Conservation (phyloP, 495 filamentous ascomycete species). For the Aspergillus baeticus region DNA sequence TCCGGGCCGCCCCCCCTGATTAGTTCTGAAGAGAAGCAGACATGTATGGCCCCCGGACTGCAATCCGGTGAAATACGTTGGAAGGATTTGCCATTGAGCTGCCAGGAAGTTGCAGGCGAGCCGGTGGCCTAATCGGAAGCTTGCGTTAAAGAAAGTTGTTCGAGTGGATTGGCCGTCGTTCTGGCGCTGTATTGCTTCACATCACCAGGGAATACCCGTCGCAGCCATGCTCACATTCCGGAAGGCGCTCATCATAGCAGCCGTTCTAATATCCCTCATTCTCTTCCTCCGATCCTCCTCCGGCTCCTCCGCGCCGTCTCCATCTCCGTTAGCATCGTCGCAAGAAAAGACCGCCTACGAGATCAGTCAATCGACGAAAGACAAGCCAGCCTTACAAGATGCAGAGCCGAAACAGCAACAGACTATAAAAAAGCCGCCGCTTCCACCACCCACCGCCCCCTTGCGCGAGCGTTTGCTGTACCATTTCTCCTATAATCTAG, state of each 20-base stretch:
- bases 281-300: conserved; percentile 69
- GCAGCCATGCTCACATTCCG: conserved; percentile 65
- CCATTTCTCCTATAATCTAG: conserved; percentile 89
- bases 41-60: conserved; percentile 10
- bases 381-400: conserved; percentile 17
- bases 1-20: neutral
- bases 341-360: conserved; percentile 6
- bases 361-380: conserved; percentile 7
- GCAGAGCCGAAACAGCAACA: conserved; percentile 27
- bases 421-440: conserved; percentile 37
- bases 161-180: neutral
- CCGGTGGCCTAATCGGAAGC: conserved; percentile 10
- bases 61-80: conserved; percentile 8
- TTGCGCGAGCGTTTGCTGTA: conserved; percentile 84
- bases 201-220: neutral
- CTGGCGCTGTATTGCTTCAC: neutral
- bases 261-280: conserved; percentile 65
- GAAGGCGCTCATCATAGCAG: conserved; percentile 67
- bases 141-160: conserved; percentile 9
- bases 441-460: conserved; percentile 42
- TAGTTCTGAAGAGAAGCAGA: conserved; percentile 3
- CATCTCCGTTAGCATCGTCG: conserved; percentile 25
- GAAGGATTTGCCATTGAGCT: neutral
- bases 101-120: neutral
- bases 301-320: conserved; percentile 20